Percentiles rank a stretch among this genome's conserved stretches.
phyloP scores from a whole-genome alignment of 1,139 yeast genomes.

The Sugiyamaella sp. region DNA sequence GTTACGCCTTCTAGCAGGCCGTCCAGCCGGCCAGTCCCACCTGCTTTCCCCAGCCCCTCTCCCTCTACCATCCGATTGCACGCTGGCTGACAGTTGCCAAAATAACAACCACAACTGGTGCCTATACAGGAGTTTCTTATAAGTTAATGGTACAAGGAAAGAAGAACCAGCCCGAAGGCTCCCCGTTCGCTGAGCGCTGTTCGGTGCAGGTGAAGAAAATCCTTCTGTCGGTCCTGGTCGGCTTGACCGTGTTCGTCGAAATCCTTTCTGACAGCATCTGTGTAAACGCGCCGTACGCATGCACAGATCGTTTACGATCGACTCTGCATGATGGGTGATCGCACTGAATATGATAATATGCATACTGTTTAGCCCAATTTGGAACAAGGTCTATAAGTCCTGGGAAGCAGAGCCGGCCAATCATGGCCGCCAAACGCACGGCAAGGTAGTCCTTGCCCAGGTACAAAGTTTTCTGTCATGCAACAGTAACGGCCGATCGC shows the following conservation, averaged over 20 bases:
- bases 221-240: neutral
- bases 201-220: no score
- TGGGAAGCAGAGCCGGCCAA: neutral
- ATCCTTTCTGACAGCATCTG: neutral
- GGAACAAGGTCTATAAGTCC: neutral
- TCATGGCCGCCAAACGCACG: slow-evolving; percentile 5
- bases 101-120: no score
- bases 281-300: neutral
- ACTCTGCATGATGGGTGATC: no score
- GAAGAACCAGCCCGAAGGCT: no score
- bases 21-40: neutral
- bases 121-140: no score
- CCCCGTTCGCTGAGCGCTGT: no score
- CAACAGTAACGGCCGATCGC: neutral
- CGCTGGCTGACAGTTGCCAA: no score
- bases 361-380: neutral
- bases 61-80: no score
- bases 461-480: slow-evolving; percentile 1
- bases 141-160: no score
- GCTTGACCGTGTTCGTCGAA: no score
- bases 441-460: slow-evolving; percentile 13
- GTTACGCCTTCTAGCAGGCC: no score
- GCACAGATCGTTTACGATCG: neutral
- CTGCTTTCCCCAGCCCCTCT: neutral
- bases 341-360: neutral